Percentiles rank a stretch among this genome's conserved stretches.
Evolutionary conservation across 306 rosid genomes (phyloP).

Genomic region (Acacia crassicarpa): DNA sequence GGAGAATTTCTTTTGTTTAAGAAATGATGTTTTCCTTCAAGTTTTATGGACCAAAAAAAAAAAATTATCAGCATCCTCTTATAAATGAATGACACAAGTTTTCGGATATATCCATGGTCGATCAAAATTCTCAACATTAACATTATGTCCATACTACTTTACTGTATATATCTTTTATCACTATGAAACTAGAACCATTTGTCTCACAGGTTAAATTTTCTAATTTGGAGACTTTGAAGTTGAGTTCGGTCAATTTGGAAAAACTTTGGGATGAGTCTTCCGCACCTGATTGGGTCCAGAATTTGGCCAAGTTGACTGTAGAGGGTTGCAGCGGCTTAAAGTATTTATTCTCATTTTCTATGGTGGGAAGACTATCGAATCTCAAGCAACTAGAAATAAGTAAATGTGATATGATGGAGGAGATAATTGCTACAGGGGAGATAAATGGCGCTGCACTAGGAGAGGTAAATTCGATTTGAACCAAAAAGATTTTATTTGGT

Average conservation of each 20-base stretch:
- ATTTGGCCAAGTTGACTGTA: background rate
- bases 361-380: background rate
- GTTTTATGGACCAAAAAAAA: too few relatives aligned
- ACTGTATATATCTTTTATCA: background rate
- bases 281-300: background rate
- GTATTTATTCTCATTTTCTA: background rate
- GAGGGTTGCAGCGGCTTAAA: background rate
- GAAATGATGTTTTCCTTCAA: too few relatives aligned
- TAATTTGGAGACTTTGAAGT: constrained; percentile 14
- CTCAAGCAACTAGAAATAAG: background rate
- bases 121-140: too few relatives aligned
- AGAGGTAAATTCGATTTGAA: background rate
- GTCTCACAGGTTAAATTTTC: constrained; percentile 4
- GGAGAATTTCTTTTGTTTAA: too few relatives aligned
- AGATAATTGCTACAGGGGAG: background rate
- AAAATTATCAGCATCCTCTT: too few relatives aligned
- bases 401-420: background rate
- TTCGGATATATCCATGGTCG: too few relatives aligned
- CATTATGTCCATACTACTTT: background rate
- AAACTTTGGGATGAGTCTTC: constrained; percentile 19
- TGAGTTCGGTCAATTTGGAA: constrained; percentile 9
- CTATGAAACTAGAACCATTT: background rate
- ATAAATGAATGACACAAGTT: too few relatives aligned
- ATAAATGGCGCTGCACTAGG: background rate
- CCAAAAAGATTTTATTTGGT: background rate